These are phyloP conservation scores for Golovinomyces cichoracearum DNA, from an alignment of 2,329 filamentous ascomycete genomes.

Conservation along the genomic window DNA sequence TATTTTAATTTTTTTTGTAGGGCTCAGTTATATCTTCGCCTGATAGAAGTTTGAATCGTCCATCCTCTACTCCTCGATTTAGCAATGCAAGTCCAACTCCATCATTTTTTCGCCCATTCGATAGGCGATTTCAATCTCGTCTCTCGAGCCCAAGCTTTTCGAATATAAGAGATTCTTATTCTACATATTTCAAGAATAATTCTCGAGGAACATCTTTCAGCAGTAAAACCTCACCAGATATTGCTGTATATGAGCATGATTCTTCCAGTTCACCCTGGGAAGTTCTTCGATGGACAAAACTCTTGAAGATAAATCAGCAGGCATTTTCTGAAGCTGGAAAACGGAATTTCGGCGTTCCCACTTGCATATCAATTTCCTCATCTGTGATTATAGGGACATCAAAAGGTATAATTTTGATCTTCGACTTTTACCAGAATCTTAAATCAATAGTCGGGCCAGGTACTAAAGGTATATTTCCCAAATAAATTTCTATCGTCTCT, in stretches of 20 bases:
- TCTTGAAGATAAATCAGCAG: constrained; percentile 70
- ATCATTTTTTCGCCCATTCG: constrained; percentile 63
- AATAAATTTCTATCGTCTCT: not conserved
- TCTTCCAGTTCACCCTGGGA: constrained; percentile 73
- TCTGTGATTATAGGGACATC: constrained; percentile 76
- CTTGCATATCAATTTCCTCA: constrained; percentile 68
- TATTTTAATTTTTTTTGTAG: constrained; percentile 15
- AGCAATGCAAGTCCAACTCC: constrained; percentile 45
- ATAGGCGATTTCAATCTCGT: constrained; percentile 76
- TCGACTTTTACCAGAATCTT: constrained; percentile 89
- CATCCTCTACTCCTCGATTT: constrained; percentile 39
- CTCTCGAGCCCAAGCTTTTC: constrained; percentile 32
- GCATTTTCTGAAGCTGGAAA: constrained; percentile 79
- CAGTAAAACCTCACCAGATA: constrained; percentile 40
- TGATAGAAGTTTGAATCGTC: constrained; percentile 49
- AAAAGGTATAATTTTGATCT: constrained; percentile 81
- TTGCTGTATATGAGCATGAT: constrained; percentile 37
- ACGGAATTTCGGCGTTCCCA: constrained; percentile 76
- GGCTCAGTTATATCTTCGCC: constrained; percentile 38
- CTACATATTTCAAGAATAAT: constrained; percentile 34
- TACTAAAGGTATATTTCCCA: constrained; percentile 42
- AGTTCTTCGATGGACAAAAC: constrained; percentile 80
- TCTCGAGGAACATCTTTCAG: constrained; percentile 58
- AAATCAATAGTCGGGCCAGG: constrained; percentile 85
- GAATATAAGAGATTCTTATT: constrained; percentile 41